Base-by-base conservation (phyloP, 148 eudicot species). In the Polygonum aviculare region DNA sequence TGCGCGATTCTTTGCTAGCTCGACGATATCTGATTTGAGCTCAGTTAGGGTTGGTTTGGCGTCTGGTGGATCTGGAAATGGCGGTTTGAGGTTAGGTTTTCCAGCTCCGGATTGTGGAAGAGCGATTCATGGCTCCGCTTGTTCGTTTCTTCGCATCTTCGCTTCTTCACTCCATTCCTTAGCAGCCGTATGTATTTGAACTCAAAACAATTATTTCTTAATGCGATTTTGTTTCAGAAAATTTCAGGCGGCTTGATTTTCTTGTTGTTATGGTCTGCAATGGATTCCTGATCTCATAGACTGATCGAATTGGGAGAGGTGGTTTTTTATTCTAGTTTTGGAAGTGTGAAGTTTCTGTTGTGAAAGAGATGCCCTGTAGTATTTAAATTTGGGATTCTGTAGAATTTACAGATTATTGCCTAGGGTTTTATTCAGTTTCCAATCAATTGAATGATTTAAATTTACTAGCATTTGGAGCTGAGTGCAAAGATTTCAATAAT, bases 21-120 rank as follows among this genome's bases (percentile, higher is more conserved):
- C 67, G 12, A 59, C 9, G 33, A 26, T 59, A 22, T 36, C 71
- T 67, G 71, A 67, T 38, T 67, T 67, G 19, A 12, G 44, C 44
- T 67, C 45, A 35, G 71, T 67, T 35, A 67, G 21, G 21, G 19
- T 15, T 36, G 10, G 71, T 67, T 67, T 35, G 71, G 44, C 21
- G 38, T 67, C 38, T 19, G 45, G 71, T 67, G 45, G 71, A 67
- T 67, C 71, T 67, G 44, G 44, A 67, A 67, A 67, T 60, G 69
- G 39, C 69, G 69, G 69, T 31, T 59, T 21, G 33, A 59, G 65
- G 65, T 21, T 59, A 8, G 35, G 35, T 59, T 60, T 26, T 60
- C 69, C 69, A 31, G 39, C 38, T 60, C 38, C 69, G 69, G 67
- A 26, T 10, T 60, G 15, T 11, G 38, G 31, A 12, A 60, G 38